phyloP scores from a whole-genome alignment of 1,284 basidiomycete species.

The Rhodotorula sp. region DNA sequence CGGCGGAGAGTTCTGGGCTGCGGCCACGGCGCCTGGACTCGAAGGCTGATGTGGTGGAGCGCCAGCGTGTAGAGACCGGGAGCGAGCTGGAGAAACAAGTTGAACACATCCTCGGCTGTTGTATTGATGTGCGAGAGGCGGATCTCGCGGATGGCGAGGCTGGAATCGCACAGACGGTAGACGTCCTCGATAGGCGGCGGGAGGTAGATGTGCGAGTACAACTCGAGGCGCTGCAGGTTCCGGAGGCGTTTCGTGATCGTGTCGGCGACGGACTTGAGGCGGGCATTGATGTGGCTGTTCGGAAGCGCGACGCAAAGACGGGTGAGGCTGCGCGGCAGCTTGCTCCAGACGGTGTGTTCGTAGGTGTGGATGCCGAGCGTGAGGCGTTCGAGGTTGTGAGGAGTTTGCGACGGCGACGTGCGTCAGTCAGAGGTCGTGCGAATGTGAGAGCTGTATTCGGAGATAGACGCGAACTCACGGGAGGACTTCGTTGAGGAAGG shows the following conservation, averaged over 20 bases:
- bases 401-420: not conserved
- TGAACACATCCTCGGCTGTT: not conserved
- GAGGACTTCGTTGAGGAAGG: no score
- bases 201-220: constrained; percentile 29
- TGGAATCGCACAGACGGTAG: not conserved
- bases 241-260: constrained; percentile 2
- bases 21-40: not conserved
- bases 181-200: constrained; percentile 12
- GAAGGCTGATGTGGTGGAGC: not conserved
- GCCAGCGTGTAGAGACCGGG: constrained; percentile 11
- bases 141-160: not conserved
- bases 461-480: no score
- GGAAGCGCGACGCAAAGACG: constrained; percentile 24
- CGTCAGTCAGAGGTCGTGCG: no score
- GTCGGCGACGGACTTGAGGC: constrained; percentile 4
- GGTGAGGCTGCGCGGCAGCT: constrained; percentile 9
- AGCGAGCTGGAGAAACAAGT: constrained; percentile 17
- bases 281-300: not conserved
- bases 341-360: constrained; percentile 14
- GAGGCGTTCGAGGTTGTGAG: constrained; percentile 9
- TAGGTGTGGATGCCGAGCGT: constrained; percentile 21
- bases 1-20: constrained; percentile 8
- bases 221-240: constrained; percentile 15
- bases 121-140: constrained; percentile 21
- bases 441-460: no score